phyloP scores from a whole-genome alignment of 805 yeast species.

The Candida adriatica region DNA sequence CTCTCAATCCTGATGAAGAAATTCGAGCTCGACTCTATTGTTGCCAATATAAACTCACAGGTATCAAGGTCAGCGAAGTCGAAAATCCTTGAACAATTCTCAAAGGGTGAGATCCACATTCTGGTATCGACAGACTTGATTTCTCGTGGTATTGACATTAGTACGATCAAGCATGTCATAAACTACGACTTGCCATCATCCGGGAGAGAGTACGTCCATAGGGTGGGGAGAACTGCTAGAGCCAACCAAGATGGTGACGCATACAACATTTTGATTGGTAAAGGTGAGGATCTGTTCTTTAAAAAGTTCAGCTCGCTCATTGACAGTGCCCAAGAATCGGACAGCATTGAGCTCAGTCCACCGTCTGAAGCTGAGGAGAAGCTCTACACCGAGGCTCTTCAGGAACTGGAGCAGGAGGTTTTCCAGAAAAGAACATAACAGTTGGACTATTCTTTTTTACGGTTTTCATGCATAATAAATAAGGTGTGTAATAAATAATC shows the following conservation, averaged over 20 bases:
- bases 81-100: slow-evolving; percentile 54
- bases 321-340: slow-evolving; percentile 39
- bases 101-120: slow-evolving; percentile 42
- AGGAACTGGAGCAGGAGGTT: slow-evolving; percentile 37
- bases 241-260: slow-evolving; percentile 79
- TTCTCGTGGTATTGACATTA: slow-evolving; percentile 91
- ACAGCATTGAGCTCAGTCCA: slow-evolving; percentile 24
- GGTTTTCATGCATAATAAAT: slow-evolving; percentile 7
- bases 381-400: slow-evolving; percentile 38
- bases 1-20: slow-evolving; percentile 35
- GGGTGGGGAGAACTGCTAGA: slow-evolving; percentile 97
- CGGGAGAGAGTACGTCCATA: slow-evolving; percentile 86
- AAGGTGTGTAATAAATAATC: slow-evolving; percentile 5
- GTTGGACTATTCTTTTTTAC: neutral
- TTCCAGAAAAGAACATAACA: slow-evolving; percentile 8
- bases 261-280: slow-evolving; percentile 64
- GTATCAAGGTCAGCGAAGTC: slow-evolving; percentile 46
- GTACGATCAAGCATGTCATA: slow-evolving; percentile 62
- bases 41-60: slow-evolving; percentile 53
- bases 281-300: slow-evolving; percentile 68
- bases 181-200: slow-evolving; percentile 90
- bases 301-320: slow-evolving; percentile 44
- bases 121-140: slow-evolving; percentile 83
- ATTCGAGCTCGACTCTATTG: slow-evolving; percentile 11
- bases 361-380: slow-evolving; percentile 22